These are phyloP conservation scores for Arthroderma uncinatum DNA, from an alignment of 2,329 filamentous ascomycete genomes.

Conservation along the genomic window DNA sequence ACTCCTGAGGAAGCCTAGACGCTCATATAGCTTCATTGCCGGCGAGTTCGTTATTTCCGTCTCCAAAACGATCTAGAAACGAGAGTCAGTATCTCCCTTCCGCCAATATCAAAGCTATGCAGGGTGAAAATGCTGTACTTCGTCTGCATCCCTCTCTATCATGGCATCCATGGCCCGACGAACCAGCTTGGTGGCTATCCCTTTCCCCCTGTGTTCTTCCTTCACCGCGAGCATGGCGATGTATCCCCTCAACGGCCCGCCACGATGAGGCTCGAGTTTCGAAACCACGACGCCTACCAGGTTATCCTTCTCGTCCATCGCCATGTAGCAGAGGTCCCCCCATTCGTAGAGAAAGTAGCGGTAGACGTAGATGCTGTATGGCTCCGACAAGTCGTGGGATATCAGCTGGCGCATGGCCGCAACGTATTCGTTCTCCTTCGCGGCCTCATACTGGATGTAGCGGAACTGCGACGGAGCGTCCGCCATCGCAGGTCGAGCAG, in stretches of 20 bases:
- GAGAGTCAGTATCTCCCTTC: neutral
- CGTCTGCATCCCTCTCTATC: constrained; percentile 71
- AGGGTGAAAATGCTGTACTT: constrained; percentile 39
- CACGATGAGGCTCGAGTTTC: constrained; percentile 83
- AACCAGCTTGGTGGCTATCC: constrained; percentile 83
- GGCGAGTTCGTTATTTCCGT: constrained; percentile 88
- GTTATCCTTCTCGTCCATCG: constrained; percentile 40
- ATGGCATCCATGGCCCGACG: constrained; percentile 83
- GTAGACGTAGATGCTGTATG: constrained; percentile 98
- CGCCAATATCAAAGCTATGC: neutral
- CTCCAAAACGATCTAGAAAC: constrained; percentile 64
- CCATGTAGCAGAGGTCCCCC: constrained; percentile 92
- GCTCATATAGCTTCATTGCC: constrained; percentile 85
- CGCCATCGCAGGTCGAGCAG: neutral
- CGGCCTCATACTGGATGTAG: constrained; percentile 50
- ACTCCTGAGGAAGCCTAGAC: constrained; percentile 79
- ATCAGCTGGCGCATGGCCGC: constrained; percentile 84
- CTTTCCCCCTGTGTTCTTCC: constrained; percentile 65
- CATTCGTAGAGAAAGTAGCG: constrained; percentile 97
- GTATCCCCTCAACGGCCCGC: constrained; percentile 80
- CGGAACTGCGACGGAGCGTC: constrained; percentile 25
- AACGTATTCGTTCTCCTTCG: constrained; percentile 56
- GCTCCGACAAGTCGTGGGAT: constrained; percentile 90
- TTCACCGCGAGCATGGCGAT: constrained; percentile 97
- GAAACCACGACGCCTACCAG: constrained; percentile 87